phyloP scores from a whole-genome alignment of 2,329 filamentous ascomycete species.

The Emergomyces orientalis region DNA sequence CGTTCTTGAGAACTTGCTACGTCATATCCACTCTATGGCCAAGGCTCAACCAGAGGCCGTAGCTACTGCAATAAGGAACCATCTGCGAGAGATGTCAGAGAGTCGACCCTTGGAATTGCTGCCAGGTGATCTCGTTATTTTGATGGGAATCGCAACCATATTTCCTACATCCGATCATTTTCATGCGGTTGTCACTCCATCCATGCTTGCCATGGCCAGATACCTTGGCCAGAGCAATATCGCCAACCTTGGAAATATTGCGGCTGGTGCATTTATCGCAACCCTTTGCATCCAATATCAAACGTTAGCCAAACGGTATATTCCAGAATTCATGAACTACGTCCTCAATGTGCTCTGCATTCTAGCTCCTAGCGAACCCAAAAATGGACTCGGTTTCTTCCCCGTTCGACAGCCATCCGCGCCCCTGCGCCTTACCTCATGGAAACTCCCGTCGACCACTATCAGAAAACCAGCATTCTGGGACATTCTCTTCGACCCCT shows the following conservation, averaged over 20 bases:
- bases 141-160: slow-evolving; percentile 73
- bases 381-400: slow-evolving; percentile 46
- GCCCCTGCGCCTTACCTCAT: slow-evolving; percentile 41
- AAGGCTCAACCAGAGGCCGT: slow-evolving; percentile 76
- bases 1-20: slow-evolving; percentile 67
- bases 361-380: slow-evolving; percentile 49
- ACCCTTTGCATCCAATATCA: slow-evolving; percentile 78
- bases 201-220: slow-evolving; percentile 71
- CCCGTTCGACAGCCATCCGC: slow-evolving; percentile 50
- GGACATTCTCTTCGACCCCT: slow-evolving; percentile 41
- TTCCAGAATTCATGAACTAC: slow-evolving; percentile 82
- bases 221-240: slow-evolving; percentile 73
- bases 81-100: slow-evolving; percentile 51
- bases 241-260: slow-evolving; percentile 54
- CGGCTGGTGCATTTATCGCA: slow-evolving; percentile 67
- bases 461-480: slow-evolving; percentile 50
- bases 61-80: slow-evolving; percentile 64
- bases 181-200: slow-evolving; percentile 86
- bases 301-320: slow-evolving; percentile 69
- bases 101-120: slow-evolving; percentile 44
- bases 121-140: slow-evolving; percentile 67
- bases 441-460: slow-evolving; percentile 21
- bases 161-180: slow-evolving; percentile 97
- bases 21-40: slow-evolving; percentile 86
- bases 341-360: slow-evolving; percentile 62